A percentile compares a stretch with the other conserved stretches of the same genome.
Evolutionary conservation across 495 filamentous ascomycete genomes (phyloP).

Genomic region (Poronia punctata): DNA sequence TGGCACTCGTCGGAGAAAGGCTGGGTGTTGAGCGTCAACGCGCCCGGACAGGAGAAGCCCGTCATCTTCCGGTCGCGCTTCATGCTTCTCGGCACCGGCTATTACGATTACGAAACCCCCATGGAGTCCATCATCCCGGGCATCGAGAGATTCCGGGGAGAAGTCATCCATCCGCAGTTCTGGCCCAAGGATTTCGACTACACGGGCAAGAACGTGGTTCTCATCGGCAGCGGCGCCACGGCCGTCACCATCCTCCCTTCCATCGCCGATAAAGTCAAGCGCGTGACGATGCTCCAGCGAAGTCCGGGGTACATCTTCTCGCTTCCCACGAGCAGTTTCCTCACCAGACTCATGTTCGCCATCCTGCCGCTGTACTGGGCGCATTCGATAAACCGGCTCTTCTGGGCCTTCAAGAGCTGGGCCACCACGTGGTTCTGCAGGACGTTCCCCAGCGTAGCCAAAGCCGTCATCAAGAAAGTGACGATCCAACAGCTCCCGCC

Average conservation of each 20-base stretch:
- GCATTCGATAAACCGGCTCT: background rate
- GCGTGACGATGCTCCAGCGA: conserved; percentile 55
- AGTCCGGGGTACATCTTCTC: conserved; percentile 53
- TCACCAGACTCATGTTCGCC: conserved; percentile 6
- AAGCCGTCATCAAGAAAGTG: conserved; percentile 35
- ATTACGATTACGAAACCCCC: conserved; percentile 59
- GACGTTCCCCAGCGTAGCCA: conserved; percentile 45
- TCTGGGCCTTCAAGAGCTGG: conserved; percentile 1
- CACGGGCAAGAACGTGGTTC: conserved; percentile 41
- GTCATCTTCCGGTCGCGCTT: conserved; percentile 44
- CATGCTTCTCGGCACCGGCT: conserved; percentile 57
- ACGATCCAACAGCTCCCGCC: conserved; percentile 48
- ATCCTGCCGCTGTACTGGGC: conserved; percentile 1
- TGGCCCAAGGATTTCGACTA: conserved; percentile 51
- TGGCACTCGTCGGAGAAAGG: conserved; percentile 53
- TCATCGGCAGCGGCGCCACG: conserved; percentile 55
- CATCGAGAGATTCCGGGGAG: conserved; percentile 50
- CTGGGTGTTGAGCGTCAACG: conserved; percentile 56
- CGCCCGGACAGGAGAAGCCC: conserved; percentile 26
- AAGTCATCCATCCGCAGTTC: conserved; percentile 56
- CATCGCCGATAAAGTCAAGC: conserved; percentile 40
- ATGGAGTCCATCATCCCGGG: conserved; percentile 52
- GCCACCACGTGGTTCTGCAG: conserved; percentile 12
- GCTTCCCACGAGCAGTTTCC: conserved; percentile 25
- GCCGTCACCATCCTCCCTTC: conserved; percentile 49